Evolutionary conservation across 192 early-diverging fungal species (phyloP).

Genomic region (Entomortierella lignicola): DNA sequence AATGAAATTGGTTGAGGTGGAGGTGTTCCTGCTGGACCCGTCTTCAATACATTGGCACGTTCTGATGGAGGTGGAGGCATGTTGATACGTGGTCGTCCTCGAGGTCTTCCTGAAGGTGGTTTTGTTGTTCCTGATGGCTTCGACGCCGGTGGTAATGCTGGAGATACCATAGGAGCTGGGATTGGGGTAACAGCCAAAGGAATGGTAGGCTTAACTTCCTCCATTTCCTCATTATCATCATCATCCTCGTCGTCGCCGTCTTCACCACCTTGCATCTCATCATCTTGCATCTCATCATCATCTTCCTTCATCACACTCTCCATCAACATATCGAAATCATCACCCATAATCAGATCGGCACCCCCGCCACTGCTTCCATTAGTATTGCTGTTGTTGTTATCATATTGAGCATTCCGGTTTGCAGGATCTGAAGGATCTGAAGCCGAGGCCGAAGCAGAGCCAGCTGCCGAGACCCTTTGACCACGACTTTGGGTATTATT

Average conservation of each 20-base stretch:
- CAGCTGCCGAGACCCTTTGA: neutral
- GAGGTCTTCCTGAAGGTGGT: conserved; percentile 2
- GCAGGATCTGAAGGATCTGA: neutral
- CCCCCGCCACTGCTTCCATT: neutral
- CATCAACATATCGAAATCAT: conserved; percentile 25
- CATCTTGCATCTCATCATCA: conserved; percentile 12
- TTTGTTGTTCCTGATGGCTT: neutral
- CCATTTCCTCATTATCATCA: conserved; percentile 39
- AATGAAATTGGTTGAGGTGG: conserved; percentile 1
- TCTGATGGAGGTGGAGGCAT: conserved; percentile 28
- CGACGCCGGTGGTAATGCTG: conserved; percentile 5
- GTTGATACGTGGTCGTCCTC: conserved; percentile 8
- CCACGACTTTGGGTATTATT: neutral
- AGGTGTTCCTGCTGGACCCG: neutral
- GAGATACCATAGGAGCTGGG: neutral
- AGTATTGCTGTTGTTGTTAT: conserved; percentile 1
- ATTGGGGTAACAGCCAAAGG: neutral
- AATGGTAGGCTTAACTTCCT: conserved; percentile 30
- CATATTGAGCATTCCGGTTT: neutral
- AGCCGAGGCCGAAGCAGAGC: neutral
- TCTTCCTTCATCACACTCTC: conserved; percentile 24
- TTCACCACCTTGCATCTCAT: conserved; percentile 11
- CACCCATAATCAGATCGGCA: conserved; percentile 8
- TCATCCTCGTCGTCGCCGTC: conserved; percentile 38
- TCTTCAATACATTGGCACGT: neutral